phyloP scores from a whole-genome alignment of 75 land plant genomes.

The Cryptomeria japonica region DNA sequence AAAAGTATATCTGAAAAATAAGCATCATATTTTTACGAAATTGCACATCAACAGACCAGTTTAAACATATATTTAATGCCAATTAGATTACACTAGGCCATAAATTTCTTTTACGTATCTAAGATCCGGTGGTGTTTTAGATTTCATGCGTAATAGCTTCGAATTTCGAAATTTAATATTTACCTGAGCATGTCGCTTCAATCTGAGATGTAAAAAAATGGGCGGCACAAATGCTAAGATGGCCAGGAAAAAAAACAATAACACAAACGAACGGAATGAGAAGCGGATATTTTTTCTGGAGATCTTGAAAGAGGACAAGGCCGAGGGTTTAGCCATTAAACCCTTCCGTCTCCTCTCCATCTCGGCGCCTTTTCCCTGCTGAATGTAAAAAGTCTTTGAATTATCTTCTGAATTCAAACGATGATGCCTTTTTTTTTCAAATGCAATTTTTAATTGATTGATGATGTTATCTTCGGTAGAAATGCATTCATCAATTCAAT shows the following conservation, averaged over 20 bases:
- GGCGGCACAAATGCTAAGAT: slow-evolving; percentile 52
- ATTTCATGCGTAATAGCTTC: not conserved
- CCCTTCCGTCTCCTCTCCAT: not conserved
- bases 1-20: no score
- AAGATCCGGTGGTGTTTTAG: no score
- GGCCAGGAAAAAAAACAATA: slow-evolving; percentile 27
- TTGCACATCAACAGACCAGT: no score
- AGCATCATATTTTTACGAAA: no score
- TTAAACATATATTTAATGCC: no score
- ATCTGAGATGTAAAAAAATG: slow-evolving; percentile 45
- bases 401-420: not conserved
- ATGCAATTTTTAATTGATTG: no score
- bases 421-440: not conserved
- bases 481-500: no score
- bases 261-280: slow-evolving; percentile 3
- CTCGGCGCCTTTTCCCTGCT: not conserved
- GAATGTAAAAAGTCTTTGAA: not conserved
- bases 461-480: no score
- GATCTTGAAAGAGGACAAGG: not conserved
- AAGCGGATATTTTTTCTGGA: not conserved
- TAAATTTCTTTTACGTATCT: no score
- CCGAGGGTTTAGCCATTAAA: not conserved
- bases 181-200: slow-evolving; percentile 43
- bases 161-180: no score
- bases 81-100: no score